Evolutionary conservation across 148 eudicot species (phyloP).

Genomic region (Silene conica): DNA sequence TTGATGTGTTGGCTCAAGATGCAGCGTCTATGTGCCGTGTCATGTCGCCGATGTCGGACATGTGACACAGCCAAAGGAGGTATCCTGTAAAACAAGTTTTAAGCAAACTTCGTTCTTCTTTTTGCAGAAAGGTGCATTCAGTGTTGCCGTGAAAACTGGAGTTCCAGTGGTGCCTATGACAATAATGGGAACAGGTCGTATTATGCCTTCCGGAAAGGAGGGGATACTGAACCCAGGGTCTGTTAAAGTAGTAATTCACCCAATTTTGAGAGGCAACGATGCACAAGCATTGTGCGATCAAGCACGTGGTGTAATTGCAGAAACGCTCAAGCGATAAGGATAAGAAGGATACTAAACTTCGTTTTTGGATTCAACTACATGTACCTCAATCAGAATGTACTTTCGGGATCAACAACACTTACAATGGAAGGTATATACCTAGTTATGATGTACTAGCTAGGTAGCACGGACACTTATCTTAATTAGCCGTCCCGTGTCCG

Average conservation of each 20-base stretch:
- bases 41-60: too few species aligned
- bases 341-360: conserved; percentile 16
- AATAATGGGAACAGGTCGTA: conserved; percentile 80
- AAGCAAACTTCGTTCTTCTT: neutral
- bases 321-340: conserved; percentile 41
- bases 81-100: neutral
- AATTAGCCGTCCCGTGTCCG: too few species aligned
- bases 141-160: conserved; percentile 74
- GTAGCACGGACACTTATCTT: too few species aligned
- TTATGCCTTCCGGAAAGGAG: conserved; percentile 91
- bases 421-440: conserved; percentile 15
- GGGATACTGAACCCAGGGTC: conserved; percentile 55
- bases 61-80: neutral
- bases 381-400: neutral
- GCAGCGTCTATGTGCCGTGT: neutral
- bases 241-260: conserved; percentile 73
- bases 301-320: conserved; percentile 64
- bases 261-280: conserved; percentile 52
- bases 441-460: neutral
- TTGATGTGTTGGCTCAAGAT: too few species aligned
- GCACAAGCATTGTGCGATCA: conserved; percentile 57
- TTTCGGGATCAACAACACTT: neutral
- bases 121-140: conserved; percentile 95
- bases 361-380: neutral
- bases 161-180: conserved; percentile 90